Percentiles rank a stretch among this genome's conserved stretches.
Evolutionary conservation across 192 early-diverging fungal species (phyloP).

Genomic region (Coemansia sp.): DNA sequence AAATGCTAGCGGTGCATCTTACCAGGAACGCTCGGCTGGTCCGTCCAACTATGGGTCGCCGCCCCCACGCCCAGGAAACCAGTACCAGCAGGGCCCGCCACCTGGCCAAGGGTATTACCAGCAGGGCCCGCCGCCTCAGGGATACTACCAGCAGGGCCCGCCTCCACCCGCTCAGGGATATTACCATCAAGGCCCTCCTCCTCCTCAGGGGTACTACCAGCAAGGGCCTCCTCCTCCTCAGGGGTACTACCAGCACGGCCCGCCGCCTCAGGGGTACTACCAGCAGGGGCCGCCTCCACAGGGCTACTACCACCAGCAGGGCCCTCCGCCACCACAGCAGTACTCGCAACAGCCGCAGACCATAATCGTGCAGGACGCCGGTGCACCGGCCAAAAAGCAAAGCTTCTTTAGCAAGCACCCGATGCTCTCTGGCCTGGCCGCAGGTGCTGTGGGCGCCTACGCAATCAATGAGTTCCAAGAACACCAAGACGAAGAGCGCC

Average conservation of each 20-base stretch:
- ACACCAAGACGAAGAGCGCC: constrained; percentile 24
- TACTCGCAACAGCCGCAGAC: constrained; percentile 7
- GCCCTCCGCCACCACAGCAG: constrained; percentile 2
- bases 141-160: background rate
- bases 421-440: constrained; percentile 23
- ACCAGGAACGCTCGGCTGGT: background rate
- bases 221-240: constrained; percentile 1
- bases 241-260: constrained; percentile 1
- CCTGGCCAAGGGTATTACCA: constrained; percentile 3
- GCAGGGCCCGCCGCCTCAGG: constrained; percentile 10
- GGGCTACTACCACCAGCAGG: constrained; percentile 1
- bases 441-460: constrained; percentile 26
- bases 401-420: constrained; percentile 24
- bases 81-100: constrained; percentile 21
- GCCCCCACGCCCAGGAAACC: background rate
- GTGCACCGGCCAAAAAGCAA: constrained; percentile 11
- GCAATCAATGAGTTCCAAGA: constrained; percentile 28
- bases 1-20: background rate
- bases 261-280: constrained; percentile 4
- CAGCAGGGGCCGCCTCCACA: constrained; percentile 5
- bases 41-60: background rate
- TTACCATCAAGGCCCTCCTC: background rate
- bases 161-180: no score
- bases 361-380: background rate
- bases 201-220: constrained; percentile 8